Conservation (phyloP, 2,329 filamentous ascomycete genomes). For the Xylaria sp. region DNA sequence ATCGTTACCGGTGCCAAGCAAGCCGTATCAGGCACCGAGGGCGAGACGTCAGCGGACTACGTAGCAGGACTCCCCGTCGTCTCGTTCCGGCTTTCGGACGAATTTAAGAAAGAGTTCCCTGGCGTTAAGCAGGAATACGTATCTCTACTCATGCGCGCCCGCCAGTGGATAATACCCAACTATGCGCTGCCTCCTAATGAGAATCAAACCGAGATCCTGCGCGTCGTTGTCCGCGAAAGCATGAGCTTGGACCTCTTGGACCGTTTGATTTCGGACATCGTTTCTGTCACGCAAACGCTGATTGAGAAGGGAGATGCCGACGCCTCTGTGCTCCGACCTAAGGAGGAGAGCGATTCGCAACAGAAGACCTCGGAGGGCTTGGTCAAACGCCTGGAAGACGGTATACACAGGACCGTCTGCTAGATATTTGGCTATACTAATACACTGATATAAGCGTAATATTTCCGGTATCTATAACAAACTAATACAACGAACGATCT, state of each 20-base stretch:
- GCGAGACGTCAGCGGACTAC: conserved; percentile 68
- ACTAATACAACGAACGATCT: not conserved
- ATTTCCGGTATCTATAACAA: not conserved
- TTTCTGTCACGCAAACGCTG: conserved; percentile 67
- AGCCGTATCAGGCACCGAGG: conserved; percentile 52
- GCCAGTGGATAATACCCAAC: conserved; percentile 78
- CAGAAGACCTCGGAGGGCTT: conserved; percentile 23
- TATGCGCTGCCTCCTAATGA: conserved; percentile 72
- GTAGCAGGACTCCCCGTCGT: conserved; percentile 74
- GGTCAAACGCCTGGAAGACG: conserved; percentile 43
- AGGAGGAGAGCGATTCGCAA: conserved; percentile 5
- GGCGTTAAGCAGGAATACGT: conserved; percentile 73
- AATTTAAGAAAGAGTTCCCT: conserved; percentile 68
- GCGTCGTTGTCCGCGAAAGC: conserved; percentile 73
- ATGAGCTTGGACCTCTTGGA: conserved; percentile 76
- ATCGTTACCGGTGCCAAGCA: conserved; percentile 50
- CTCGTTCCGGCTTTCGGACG: conserved; percentile 71
- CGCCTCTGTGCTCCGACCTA: conserved; percentile 57
- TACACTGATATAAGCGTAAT: not conserved
- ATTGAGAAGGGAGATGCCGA: conserved; percentile 65
- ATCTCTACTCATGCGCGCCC: conserved; percentile 69
- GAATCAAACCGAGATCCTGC: conserved; percentile 70
- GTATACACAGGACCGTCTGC: conserved; percentile 49
- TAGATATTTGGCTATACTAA: conserved; percentile 26
- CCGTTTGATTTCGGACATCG: conserved; percentile 69